Base-by-base conservation (phyloP, 2,329 filamentous ascomycete genomes). In the Ophiosphaerella korrae region DNA sequence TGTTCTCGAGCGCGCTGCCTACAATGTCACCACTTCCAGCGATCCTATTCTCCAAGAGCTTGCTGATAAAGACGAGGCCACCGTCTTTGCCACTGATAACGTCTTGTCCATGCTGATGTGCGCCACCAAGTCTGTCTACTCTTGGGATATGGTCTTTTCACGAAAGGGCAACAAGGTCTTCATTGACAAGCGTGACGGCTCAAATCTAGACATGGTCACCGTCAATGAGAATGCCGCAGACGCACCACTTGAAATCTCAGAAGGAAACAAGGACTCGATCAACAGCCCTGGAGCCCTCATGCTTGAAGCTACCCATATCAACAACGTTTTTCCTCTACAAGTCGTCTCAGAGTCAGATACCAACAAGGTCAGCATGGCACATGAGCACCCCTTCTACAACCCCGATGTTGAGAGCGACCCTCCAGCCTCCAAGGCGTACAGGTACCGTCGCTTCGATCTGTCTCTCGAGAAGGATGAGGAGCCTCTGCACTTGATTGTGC, bases 71-170 rank as follows among this genome's bases (percentile, higher is more conserved):
- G 87, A 96, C 71, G 92, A 97, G 79, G 94, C 92, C 40, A 94
- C 90, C 64, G 93, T 99, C 70, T 99, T 97, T 72, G 92, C 94
- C 58, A 97, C 94, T 38, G 92, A 97, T 76, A 96, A 88, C 78
- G 92, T 99, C 67, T 85, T 99, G 53, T 97, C 93, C 62, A 97
- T 97, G 92, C 88, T 99, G 68, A 99, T 99, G 94, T 99, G 94
- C 78, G 87, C 94, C 44, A 90, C 94, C 52, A 90, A 95, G 69
- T 96, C 91, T 50, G 90, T 99, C 58, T 97, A 97, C 82, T 92
- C 92, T 37, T 99, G 94, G 94, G 94, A 99, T 77, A 88, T 99
- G 67, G 88, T 99, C 72, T 95, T 99, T 70, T 82, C 91, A 57
- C 88, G 90, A 75, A 91, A 95, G 75, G 91, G 89, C 75, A 90